These are phyloP conservation scores for Aspergillus bertholletiae DNA, from an alignment of 495 filamentous ascomycete genomes.

Conservation along the genomic window DNA sequence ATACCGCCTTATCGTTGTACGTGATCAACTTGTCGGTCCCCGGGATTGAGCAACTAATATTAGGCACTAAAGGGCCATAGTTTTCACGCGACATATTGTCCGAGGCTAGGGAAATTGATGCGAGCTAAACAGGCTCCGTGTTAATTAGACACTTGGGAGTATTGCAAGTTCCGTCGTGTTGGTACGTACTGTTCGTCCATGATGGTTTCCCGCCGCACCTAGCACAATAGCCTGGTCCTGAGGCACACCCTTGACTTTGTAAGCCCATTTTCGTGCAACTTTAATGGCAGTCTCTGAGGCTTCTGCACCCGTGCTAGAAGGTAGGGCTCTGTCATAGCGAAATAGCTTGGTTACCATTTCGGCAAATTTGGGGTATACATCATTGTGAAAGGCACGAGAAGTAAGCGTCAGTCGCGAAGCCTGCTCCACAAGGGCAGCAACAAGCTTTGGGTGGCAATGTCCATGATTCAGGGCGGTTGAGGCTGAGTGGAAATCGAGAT, in stretches of 20 bases:
- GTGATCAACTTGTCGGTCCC: slow-evolving; percentile 73
- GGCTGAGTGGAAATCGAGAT: slow-evolving; percentile 95
- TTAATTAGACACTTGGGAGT: not conserved
- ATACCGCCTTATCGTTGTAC: slow-evolving; percentile 79
- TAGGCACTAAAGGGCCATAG: slow-evolving; percentile 93
- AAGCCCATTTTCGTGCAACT: slow-evolving; percentile 97
- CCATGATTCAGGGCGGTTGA: slow-evolving; percentile 99
- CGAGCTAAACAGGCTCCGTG: slow-evolving; percentile 58
- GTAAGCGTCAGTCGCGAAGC: slow-evolving; percentile 90
- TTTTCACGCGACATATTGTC: slow-evolving; percentile 95
- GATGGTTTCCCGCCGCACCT: slow-evolving; percentile 87
- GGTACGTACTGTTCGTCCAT: slow-evolving; percentile 80
- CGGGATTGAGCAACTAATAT: slow-evolving; percentile 74
- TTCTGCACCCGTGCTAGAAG: slow-evolving; percentile 98
- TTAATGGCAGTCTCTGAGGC: slow-evolving; percentile 97
- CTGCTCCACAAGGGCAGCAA: slow-evolving; percentile 86
- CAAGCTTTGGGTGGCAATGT: slow-evolving; percentile 94
- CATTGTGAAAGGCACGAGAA: slow-evolving; percentile 96
- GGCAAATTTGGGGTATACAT: slow-evolving; percentile 96
- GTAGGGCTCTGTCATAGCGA: slow-evolving; percentile 97
- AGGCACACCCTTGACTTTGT: slow-evolving; percentile 91
- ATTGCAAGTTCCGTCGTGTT: not conserved
- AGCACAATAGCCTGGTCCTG: slow-evolving; percentile 81
- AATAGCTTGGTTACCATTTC: slow-evolving; percentile 85
- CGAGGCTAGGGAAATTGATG: slow-evolving; percentile 88